Evolutionary conservation across 192 early-diverging fungal genomes (phyloP), one percentile per base, ranked within the genome.

Genomic region (Gamsiella multidivaricata): DNA sequence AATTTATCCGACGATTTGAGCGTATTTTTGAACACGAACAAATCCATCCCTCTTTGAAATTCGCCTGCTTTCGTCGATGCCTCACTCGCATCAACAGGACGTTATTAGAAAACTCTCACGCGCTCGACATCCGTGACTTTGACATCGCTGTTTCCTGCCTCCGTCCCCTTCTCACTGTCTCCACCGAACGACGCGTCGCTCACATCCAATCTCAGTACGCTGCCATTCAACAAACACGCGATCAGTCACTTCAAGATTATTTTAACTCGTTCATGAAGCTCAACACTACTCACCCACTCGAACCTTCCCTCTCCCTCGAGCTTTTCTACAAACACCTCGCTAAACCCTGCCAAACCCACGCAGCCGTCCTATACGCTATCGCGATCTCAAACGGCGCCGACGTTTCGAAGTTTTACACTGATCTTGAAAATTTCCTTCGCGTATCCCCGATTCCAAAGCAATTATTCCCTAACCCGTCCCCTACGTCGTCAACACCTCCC

Each of bases 1-100:
- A 60, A 3, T 60, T 60, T 20, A 15, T 60, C 25, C 14, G 2
- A 17, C 57, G 57, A 3, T 60, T 60, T n/a, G 57, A 60, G 26
- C 42, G 41, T 20, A 41, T 60, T 15, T 45, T 60, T n/a, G 41
- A 42, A 29, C 22, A 17, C 28, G 25, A 41, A 43, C 23, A 26
- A 12, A 60, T 31, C 57, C 42, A 9, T 25, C 51, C 5, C 11
- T 53, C 51, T 26, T 29, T 53, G 25, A 53, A 53, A 53, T 53
- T 60, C 41, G 23, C 11, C 14, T 60, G 57, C 20, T 60, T 60
- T 20, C 25, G 32, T 31, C 57, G 37, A 9, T 60, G 57, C 42
- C 57, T 60, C 20, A 25, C 41, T 29, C 57, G 57, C 22, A 5
- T 60, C 8, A 3, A 6, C 23, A 5, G 6, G 14, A 29, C 57